phyloP scores from a whole-genome alignment of 106 monocot species.

The Acorus calamus region DNA sequence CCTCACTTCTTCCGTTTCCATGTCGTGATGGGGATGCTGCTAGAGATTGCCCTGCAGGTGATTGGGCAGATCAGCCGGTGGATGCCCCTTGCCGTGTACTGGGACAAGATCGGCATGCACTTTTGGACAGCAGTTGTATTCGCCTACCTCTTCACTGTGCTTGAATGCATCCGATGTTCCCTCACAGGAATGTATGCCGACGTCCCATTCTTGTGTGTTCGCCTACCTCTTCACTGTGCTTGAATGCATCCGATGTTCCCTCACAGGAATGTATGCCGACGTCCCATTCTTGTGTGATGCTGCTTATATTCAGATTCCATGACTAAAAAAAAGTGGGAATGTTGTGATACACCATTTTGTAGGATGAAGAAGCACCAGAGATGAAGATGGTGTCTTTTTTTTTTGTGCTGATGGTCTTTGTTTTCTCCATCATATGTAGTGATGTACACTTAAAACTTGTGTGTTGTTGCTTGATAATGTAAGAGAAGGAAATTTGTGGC shows the following conservation, averaged over 20 bases:
- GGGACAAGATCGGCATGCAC: constrained; percentile 2
- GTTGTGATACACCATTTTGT: no score
- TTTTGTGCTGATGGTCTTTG: no score
- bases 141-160: constrained; percentile 1
- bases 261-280: neutral
- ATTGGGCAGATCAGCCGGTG: constrained; percentile 55
- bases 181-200: neutral
- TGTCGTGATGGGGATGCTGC: constrained; percentile 71
- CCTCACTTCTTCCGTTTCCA: constrained; percentile 74
- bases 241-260: neutral
- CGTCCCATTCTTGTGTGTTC: constrained; percentile 33
- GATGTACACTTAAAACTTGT: no score
- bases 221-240: constrained; percentile 2
- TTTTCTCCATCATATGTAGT: no score
- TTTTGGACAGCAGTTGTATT: neutral
- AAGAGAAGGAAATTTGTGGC: no score
- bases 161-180: neutral
- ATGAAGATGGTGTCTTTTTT: no score
- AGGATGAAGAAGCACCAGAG: no score
- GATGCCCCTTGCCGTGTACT: constrained; percentile 38
- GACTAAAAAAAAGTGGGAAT: constrained; percentile 18
- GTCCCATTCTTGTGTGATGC: constrained; percentile 52
- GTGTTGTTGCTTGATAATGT: no score
- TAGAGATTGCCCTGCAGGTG: constrained; percentile 60
- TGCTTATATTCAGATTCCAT: constrained; percentile 64